Evolutionary conservation across 306 rosid genomes (phyloP).

Genomic region (Gynostemma pentaphyllum): DNA sequence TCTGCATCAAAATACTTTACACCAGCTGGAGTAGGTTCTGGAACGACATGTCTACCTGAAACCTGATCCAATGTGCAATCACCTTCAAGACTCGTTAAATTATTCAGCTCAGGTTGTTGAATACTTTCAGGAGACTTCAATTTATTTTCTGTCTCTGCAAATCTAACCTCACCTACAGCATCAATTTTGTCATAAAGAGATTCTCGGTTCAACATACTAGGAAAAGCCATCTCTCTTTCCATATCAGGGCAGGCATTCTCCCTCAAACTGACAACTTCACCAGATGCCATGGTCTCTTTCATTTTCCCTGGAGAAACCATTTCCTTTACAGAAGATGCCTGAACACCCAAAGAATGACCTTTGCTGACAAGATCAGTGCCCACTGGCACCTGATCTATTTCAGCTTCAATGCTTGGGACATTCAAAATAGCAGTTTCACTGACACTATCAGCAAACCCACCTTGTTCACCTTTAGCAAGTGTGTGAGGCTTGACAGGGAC

Average conservation of each 20-base stretch:
- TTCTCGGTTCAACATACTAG: conserved; percentile 16
- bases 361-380: conserved; percentile 22
- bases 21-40: conserved; percentile 14
- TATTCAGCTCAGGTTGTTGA: conserved; percentile 23
- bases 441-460: conserved; percentile 20
- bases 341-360: conserved; percentile 19
- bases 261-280: neutral
- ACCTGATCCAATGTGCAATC: conserved; percentile 7
- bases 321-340: conserved; percentile 27
- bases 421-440: conserved; percentile 24
- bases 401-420: conserved; percentile 23
- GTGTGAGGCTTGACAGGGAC: conserved; percentile 17
- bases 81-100: conserved; percentile 18
- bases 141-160: conserved; percentile 12
- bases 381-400: conserved; percentile 20
- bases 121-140: conserved; percentile 18
- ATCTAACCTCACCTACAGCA: conserved; percentile 20
- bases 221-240: conserved; percentile 22
- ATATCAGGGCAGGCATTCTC: conserved; percentile 12
- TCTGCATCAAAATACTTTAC: conserved; percentile 16
- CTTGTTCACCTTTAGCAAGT: conserved; percentile 24
- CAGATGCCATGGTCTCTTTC: neutral
- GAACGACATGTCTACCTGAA: conserved; percentile 11
- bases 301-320: neutral
- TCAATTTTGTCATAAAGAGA: conserved; percentile 21